phyloP scores from a whole-genome alignment of 176 grass and related monocot genomes.

The Tillandsia fasciculata region DNA sequence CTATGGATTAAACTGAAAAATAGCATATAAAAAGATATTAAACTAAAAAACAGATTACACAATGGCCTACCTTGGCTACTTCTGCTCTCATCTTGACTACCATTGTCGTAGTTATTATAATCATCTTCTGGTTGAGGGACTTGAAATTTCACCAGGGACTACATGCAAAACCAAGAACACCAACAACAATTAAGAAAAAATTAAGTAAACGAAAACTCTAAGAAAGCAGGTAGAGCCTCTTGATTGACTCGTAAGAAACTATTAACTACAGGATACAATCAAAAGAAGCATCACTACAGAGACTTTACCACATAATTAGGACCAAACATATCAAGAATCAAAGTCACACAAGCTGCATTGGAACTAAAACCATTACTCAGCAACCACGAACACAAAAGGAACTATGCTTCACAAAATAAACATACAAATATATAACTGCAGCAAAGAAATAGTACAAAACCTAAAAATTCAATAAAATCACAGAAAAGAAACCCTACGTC shows the following conservation, averaged over 20 bases:
- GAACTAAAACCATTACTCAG: too few relatives aligned
- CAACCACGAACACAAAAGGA: too few relatives aligned
- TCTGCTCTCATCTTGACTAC: constrained; percentile 63
- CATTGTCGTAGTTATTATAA: constrained; percentile 49
- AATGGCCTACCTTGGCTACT: constrained; percentile 53
- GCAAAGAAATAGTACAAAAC: too few relatives aligned
- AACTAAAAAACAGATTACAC: constrained; percentile 1
- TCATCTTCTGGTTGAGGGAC: constrained; percentile 60
- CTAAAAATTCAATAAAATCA: too few relatives aligned
- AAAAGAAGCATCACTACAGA: not conserved
- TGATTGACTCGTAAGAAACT: not conserved
- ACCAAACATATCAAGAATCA: not conserved
- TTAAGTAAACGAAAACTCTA: not conserved
- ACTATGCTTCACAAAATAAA: too few relatives aligned
- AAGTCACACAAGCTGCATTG: not conserved
- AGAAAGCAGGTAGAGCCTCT: not conserved
- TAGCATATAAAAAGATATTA: constrained; percentile 2
- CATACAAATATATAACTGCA: too few relatives aligned
- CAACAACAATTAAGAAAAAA: not conserved
- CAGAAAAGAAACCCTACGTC: not conserved
- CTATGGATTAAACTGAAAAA: not conserved
- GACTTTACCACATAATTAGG: not conserved
- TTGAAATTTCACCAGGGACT: constrained; percentile 90
- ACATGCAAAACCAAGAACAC: constrained; percentile 10
- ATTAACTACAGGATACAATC: not conserved